phyloP scores from a whole-genome alignment of 371 early-diverging fungal genomes.

The Mortierella sp. region DNA sequence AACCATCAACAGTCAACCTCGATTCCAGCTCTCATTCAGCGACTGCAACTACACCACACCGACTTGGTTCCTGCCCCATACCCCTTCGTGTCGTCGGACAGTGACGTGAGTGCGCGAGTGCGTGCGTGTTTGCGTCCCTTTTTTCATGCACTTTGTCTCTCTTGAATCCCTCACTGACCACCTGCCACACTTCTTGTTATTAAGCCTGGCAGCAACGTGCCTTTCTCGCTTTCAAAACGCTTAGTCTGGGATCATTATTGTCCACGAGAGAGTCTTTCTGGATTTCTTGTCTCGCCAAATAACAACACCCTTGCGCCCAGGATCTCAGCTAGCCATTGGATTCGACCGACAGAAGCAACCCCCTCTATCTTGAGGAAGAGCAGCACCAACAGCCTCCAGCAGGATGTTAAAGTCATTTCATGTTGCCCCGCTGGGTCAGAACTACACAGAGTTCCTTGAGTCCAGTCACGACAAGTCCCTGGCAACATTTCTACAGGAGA shows the following conservation, averaged over 20 bases:
- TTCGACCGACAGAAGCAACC: neutral
- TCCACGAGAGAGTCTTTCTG: neutral
- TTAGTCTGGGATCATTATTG: neutral
- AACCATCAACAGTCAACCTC: neutral
- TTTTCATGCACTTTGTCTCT: neutral
- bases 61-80: neutral
- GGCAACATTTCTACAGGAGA: constrained; percentile 50
- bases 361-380: constrained; percentile 5
- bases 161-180: neutral
- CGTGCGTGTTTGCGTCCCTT: neutral
- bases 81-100: neutral
- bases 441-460: constrained; percentile 56
- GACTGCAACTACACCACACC: neutral
- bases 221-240: neutral
- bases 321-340: neutral
- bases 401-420: constrained; percentile 47
- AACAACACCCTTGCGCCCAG: neutral
- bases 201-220: neutral
- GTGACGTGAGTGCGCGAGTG: neutral
- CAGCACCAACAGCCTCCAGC: neutral
- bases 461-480: constrained; percentile 47
- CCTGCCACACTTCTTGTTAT: neutral
- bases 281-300: neutral
- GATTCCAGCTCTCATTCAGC: neutral
- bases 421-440: constrained; percentile 54